Conservation (phyloP, 164 flowering plant genomes). For the Berberis vulgaris region DNA sequence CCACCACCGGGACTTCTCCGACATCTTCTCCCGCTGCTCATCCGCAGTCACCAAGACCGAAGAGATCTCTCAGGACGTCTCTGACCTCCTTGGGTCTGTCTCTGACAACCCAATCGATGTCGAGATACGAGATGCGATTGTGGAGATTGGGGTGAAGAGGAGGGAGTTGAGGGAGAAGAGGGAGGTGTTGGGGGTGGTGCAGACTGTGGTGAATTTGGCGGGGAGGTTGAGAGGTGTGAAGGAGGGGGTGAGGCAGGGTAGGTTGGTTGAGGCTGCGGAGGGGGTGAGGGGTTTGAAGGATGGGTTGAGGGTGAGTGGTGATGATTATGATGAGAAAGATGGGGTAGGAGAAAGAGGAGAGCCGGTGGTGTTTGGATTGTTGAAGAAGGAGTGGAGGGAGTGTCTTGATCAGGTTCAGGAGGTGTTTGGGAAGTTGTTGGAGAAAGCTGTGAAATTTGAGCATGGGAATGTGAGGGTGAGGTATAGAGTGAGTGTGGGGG, state of each 20-base stretch:
- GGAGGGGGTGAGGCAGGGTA: conserved; percentile 43
- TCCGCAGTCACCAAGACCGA: conserved; percentile 29
- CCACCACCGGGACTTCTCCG: conserved; percentile 54
- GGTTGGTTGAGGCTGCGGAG: conserved; percentile 51
- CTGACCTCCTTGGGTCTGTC: conserved; percentile 27
- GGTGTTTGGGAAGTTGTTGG: conserved; percentile 46
- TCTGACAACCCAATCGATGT: conserved; percentile 41
- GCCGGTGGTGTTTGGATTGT: conserved; percentile 53
- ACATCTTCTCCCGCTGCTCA: conserved; percentile 48
- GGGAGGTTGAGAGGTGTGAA: conserved; percentile 36
- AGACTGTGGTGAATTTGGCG: conserved; percentile 33
- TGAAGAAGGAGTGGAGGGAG: conserved; percentile 61
- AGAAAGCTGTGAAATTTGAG: conserved; percentile 51
- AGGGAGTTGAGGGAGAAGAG: conserved; percentile 50
- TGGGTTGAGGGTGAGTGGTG: conserved; percentile 35
- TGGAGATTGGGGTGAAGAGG: conserved; percentile 27
- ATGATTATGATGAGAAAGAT: conserved; percentile 16
- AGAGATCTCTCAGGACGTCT: conserved; percentile 26
- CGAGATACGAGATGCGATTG: conserved; percentile 28
- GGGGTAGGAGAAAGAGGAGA: conserved; percentile 22
- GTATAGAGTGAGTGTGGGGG: conserved; percentile 21
- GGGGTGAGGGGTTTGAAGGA: conserved; percentile 50
- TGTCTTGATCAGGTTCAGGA: conserved; percentile 83
- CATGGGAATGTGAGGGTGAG: conserved; percentile 34
- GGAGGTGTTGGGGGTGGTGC: conserved; percentile 41